Evolutionary conservation across 148 eudicot genomes (phyloP).

Genomic region (Bassia scoparia): DNA sequence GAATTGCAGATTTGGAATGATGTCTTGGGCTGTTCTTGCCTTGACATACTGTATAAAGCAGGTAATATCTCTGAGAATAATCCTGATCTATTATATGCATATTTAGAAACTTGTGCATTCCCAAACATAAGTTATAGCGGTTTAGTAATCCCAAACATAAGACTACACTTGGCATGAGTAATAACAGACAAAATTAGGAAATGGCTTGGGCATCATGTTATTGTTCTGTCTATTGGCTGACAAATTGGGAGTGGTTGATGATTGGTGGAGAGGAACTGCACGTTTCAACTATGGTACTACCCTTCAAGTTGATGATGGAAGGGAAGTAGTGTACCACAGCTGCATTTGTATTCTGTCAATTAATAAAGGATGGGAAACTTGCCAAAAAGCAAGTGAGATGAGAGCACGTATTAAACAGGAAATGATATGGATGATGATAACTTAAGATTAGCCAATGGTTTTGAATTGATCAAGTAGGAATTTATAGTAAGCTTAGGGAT

Average conservation of each 20-base stretch:
- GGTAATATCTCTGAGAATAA: constrained; percentile 35
- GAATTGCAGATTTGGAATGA: constrained; percentile 98
- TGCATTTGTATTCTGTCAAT: neutral
- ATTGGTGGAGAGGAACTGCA: too few relatives aligned
- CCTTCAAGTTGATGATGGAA: too few relatives aligned
- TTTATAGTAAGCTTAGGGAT: neutral
- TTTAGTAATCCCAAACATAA: neutral
- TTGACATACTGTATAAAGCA: constrained; percentile 94
- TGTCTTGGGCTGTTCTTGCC: constrained; percentile 99
- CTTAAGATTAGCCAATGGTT: neutral
- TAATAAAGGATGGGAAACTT: neutral
- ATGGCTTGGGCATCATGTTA: too few relatives aligned
- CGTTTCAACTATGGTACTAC: too few relatives aligned
- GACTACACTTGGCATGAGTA: neutral
- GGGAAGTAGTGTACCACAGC: too few relatives aligned
- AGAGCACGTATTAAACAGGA: neutral
- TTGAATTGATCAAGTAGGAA: neutral
- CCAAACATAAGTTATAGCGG: neutral
- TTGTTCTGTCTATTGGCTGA: too few relatives aligned
- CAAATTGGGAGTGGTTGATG: too few relatives aligned
- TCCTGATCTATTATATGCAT: constrained; percentile 7
- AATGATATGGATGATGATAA: too few relatives aligned
- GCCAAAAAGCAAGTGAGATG: neutral
- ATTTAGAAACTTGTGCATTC: neutral
- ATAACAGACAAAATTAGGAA: too few relatives aligned